Evolutionary conservation across 441 rosid genomes (phyloP).

Genomic region (Bocquillonia castaneifolia): DNA sequence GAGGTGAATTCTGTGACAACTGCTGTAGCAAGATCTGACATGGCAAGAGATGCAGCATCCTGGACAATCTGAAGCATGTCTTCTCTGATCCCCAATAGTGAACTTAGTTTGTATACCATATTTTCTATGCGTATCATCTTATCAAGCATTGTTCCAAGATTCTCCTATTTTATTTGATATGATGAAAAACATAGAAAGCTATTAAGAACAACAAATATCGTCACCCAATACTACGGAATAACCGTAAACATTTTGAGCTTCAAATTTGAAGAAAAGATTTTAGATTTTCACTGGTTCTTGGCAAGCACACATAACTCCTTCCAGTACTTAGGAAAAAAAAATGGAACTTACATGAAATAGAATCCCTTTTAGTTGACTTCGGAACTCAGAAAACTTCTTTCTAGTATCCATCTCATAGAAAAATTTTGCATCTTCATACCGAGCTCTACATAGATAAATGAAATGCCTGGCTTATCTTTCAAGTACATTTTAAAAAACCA

Average conservation of each 20-base stretch:
- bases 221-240: background rate
- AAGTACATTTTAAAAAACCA: background rate
- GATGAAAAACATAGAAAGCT: slow-evolving; percentile 10
- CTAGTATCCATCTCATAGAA: slow-evolving; percentile 84
- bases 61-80: slow-evolving; percentile 49
- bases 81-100: slow-evolving; percentile 46
- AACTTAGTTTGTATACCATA: slow-evolving; percentile 48
- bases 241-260: background rate
- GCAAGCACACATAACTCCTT: background rate
- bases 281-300: background rate
- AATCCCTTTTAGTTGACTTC: slow-evolving; percentile 73
- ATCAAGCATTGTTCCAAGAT: slow-evolving; percentile 91
- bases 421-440: slow-evolving; percentile 95
- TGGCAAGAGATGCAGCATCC: slow-evolving; percentile 89
- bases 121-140: slow-evolving; percentile 66
- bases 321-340: slow-evolving; percentile 8
- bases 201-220: slow-evolving; percentile 7
- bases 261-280: background rate
- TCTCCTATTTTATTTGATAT: slow-evolving; percentile 54
- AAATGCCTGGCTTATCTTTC: slow-evolving; percentile 18
- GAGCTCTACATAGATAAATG: slow-evolving; percentile 62
- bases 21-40: slow-evolving; percentile 93
- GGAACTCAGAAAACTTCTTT: slow-evolving; percentile 64
- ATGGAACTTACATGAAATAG: slow-evolving; percentile 85
- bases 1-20: slow-evolving; percentile 92